Evolutionary conservation across 495 filamentous ascomycete species (phyloP).

Genomic region (Rostrohypoxylon terebratum): DNA sequence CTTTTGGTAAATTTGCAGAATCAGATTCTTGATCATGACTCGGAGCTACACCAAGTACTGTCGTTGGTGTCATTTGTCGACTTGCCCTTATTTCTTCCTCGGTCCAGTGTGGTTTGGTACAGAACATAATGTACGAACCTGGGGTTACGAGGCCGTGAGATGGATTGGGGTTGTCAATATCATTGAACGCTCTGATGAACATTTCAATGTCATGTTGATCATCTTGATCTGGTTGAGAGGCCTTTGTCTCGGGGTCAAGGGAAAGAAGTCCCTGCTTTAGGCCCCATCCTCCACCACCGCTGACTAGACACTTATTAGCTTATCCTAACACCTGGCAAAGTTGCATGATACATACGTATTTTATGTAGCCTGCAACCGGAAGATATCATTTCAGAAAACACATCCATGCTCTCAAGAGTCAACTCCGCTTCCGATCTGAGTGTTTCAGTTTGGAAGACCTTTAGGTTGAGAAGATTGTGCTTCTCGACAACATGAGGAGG

Average conservation of each 20-base stretch:
- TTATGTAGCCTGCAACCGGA: conserved; percentile 69
- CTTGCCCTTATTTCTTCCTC: conserved; percentile 21
- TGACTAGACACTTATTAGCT: conserved; percentile 63
- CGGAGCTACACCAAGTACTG: conserved; percentile 37
- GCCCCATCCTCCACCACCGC: conserved; percentile 93
- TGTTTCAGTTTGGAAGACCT: conserved; percentile 28
- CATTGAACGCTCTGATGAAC: conserved; percentile 48
- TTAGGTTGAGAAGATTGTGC: conserved; percentile 32
- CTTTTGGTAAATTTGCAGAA: background rate
- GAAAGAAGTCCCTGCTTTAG: conserved; percentile 85
- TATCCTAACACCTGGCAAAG: background rate
- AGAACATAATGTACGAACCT: conserved; percentile 64
- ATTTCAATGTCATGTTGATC: conserved; percentile 46
- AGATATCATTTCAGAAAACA: conserved; percentile 49
- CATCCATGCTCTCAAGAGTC: conserved; percentile 23
- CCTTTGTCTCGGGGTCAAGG: conserved; percentile 75
- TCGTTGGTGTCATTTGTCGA: conserved; percentile 22
- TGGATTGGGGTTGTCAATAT: conserved; percentile 37
- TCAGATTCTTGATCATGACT: conserved; percentile 25
- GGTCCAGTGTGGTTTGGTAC: conserved; percentile 50
- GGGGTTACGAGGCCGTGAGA: conserved; percentile 53
- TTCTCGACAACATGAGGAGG: conserved; percentile 51
- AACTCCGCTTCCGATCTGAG: conserved; percentile 43
- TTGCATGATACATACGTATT: conserved; percentile 61
- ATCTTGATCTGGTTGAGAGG: conserved; percentile 45